Percentiles rank a stretch among this genome's conserved stretches.
These are phyloP conservation scores for Apiospora sp. DNA, from an alignment of 2,329 filamentous ascomycete genomes.

Conservation along the genomic window DNA sequence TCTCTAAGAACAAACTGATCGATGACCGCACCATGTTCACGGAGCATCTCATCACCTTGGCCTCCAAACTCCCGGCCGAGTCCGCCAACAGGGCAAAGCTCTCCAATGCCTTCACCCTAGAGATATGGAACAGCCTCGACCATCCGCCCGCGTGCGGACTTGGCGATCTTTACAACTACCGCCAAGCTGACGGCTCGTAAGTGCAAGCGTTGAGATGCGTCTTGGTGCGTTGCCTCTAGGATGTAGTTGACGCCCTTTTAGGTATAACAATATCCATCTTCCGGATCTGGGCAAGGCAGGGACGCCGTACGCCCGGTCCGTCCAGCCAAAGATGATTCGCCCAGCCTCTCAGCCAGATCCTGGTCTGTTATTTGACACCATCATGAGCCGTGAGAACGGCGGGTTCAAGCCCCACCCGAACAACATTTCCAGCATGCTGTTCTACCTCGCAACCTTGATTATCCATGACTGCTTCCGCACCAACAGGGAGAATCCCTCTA, in stretches of 20 bases:
- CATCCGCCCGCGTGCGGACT: conserved; percentile 25
- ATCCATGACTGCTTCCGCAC: conserved; percentile 49
- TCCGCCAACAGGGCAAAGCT: conserved; percentile 24
- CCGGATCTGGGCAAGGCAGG: conserved; percentile 71
- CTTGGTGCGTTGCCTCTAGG: not conserved
- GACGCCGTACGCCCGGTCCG: conserved; percentile 73
- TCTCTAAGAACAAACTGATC: conserved; percentile 8
- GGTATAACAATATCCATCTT: conserved; percentile 64
- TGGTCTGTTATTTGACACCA: conserved; percentile 70
- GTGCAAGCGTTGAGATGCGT: not conserved
- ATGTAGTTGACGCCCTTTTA: not conserved
- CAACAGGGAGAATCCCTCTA: conserved; percentile 16
- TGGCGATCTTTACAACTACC: conserved; percentile 25
- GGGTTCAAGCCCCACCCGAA: conserved; percentile 71
- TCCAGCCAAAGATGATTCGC: conserved; percentile 64
- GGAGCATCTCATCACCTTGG: conserved; percentile 23
- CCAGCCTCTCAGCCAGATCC: conserved; percentile 70
- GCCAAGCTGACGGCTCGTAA: conserved; percentile 27
- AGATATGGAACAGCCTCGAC: conserved; percentile 27
- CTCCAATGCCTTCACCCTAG: conserved; percentile 25
- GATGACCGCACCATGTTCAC: conserved; percentile 26
- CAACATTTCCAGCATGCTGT: conserved; percentile 77
- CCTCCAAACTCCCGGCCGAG: conserved; percentile 13
- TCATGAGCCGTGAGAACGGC: conserved; percentile 64
- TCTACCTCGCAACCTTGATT: conserved; percentile 77